phyloP scores from a whole-genome alignment of 495 filamentous ascomycete species.

The Aspergillus asperescens region DNA sequence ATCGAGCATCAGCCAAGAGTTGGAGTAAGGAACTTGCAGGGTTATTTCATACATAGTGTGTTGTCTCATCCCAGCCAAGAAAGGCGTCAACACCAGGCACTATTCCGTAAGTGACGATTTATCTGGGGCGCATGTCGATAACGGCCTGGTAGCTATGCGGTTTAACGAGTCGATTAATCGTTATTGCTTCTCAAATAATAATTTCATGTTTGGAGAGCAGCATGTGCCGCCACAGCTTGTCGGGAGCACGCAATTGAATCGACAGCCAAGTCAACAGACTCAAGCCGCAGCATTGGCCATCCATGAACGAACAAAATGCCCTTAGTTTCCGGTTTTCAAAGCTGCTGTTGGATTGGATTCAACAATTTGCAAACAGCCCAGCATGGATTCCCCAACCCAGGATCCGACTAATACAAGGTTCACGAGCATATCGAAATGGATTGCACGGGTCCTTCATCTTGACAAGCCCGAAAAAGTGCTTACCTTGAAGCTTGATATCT shows the following conservation, averaged over 20 bases:
- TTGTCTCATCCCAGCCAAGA: constrained; percentile 6
- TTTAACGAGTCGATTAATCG: not conserved
- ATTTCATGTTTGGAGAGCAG: not conserved
- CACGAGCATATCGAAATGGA: not conserved
- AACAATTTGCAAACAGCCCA: not conserved
- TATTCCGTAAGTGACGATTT: not conserved
- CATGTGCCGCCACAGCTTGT: not conserved
- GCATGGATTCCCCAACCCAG: not conserved
- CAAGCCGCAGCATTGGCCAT: not conserved
- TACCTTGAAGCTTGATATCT: not conserved
- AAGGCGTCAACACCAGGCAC: constrained; percentile 3
- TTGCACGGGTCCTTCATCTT: not conserved
- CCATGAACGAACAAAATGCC: not conserved
- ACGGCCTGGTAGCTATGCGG: not conserved
- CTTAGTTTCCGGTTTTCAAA: not conserved
- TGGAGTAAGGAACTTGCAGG: not conserved
- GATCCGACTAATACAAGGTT: not conserved
- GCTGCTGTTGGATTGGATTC: not conserved
- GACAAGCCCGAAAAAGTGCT: not conserved
- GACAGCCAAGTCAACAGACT: not conserved
- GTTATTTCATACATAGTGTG: not conserved
- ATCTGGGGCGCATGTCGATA: not conserved
- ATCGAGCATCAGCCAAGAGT: not conserved
- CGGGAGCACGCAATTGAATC: not conserved
- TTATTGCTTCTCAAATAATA: no score